Evolutionary conservation across 2,329 filamentous ascomycete species (phyloP), one percentile per base, ranked within the genome.

Genomic region (Phyllosticta citribraziliensis): DNA sequence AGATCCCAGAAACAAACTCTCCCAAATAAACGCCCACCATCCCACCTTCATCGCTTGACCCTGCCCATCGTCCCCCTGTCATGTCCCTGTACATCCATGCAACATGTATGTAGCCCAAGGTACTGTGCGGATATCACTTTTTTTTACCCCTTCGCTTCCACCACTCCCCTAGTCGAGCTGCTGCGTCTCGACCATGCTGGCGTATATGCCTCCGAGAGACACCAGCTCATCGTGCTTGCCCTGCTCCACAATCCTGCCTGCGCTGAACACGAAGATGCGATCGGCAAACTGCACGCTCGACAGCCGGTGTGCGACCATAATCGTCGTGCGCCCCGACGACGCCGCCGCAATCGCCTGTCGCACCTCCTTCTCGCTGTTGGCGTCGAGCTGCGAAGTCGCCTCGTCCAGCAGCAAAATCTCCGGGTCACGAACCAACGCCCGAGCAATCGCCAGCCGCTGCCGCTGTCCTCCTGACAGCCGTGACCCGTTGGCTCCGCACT

Each of bases 201-300:
- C 64, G 56, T 74, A 74, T 55, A 73, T 70, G 19, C 72, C 70
- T 8, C 71, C 67, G 53, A 67, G 61, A 19, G 66, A 64, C 40
- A 87, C 74, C 65, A 88, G 73, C 67, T 86, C 82, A 5, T 77
- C 74, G 68, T 88, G 84, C 20, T 79, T 80, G n/a, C 87, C 85
- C 60, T 76, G 73, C 68, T 88, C 84, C 1, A 84, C 75, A 47
- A 88, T 79, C 22, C 71, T 81, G 24, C 86, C 84, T 63, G 85
- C 80, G 11, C 88, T 87, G 55, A 94, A 83, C 0, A 93, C 88
- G 67, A 89, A 90, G 52, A 92, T 92, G n/a, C 86, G 76, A 70
- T 93, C 86, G 1, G 88, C 88, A 66, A 91, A 87, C 71, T 89
- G 88, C 20, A 92, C 85, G 12, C 88, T 93, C 0, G 86, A 86